Evolutionary conservation across 371 early-diverging fungal species (phyloP).

Genomic region (Syncephalastrum racemosum): DNA sequence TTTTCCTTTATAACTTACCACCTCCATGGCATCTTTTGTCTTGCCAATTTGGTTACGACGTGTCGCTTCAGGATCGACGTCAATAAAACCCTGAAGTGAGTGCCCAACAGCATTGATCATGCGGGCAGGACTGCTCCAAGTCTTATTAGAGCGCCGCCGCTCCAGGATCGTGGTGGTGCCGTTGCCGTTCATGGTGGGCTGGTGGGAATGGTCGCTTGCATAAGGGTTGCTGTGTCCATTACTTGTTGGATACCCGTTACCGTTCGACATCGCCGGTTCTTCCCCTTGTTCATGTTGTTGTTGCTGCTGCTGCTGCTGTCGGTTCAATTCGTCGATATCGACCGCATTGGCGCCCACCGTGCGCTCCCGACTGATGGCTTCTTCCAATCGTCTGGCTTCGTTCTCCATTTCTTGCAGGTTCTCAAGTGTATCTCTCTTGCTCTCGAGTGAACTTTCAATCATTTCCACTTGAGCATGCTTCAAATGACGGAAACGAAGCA

Average conservation of each 20-base stretch:
- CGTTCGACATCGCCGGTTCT: background rate
- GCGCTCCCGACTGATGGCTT: slow-evolving; percentile 60
- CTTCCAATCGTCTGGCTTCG: slow-evolving; percentile 85
- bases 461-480: slow-evolving; percentile 87
- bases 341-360: slow-evolving; percentile 34
- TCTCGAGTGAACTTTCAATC: slow-evolving; percentile 68
- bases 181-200: background rate
- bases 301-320: background rate
- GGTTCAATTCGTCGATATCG: slow-evolving; percentile 30
- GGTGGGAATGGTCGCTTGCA: slow-evolving; percentile 8
- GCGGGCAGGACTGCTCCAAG: slow-evolving; percentile 43
- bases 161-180: slow-evolving; percentile 7
- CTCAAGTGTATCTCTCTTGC: slow-evolving; percentile 66
- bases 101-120: slow-evolving; percentile 69
- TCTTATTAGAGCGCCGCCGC: slow-evolving; percentile 32
- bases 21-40: slow-evolving; percentile 79
- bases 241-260: background rate
- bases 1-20: slow-evolving; percentile 28
- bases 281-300: background rate
- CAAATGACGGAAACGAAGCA: slow-evolving; percentile 78
- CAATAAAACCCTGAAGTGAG: slow-evolving; percentile 85
- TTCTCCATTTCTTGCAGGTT: slow-evolving; percentile 74
- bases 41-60: slow-evolving; percentile 88
- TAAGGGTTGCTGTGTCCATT: slow-evolving; percentile 20
- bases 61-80: slow-evolving; percentile 92